phyloP scores from a whole-genome alignment of 768 basidiomycete species.

The Trametes cubensis region DNA sequence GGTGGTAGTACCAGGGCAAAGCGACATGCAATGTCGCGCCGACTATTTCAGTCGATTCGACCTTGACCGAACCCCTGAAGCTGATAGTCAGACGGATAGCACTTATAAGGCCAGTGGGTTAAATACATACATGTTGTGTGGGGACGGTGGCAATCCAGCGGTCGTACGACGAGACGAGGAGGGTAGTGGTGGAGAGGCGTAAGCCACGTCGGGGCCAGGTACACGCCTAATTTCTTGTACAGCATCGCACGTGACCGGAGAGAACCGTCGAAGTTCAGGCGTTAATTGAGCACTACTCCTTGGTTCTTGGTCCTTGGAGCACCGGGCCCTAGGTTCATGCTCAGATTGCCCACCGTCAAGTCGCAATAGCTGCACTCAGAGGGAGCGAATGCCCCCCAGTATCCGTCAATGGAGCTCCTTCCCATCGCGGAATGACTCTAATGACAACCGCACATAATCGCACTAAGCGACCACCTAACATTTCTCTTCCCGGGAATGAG shows the following conservation, averaged over 20 bases:
- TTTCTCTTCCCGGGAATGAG: not conserved
- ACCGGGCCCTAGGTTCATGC: too few relatives aligned
- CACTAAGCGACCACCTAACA: too few relatives aligned
- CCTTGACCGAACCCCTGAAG: constrained; percentile 37
- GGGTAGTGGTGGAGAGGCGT: constrained; percentile 13
- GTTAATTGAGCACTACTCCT: too few relatives aligned
- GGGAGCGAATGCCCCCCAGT: too few relatives aligned
- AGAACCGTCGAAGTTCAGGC: too few relatives aligned
- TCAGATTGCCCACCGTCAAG: too few relatives aligned
- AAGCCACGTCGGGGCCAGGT: constrained; percentile 21
- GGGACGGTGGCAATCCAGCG: constrained; percentile 1
- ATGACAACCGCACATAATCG: too few relatives aligned
- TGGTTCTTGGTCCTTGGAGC: too few relatives aligned
- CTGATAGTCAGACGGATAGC: too few relatives aligned
- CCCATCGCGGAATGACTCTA: too few relatives aligned
- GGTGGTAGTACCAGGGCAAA: constrained; percentile 46
- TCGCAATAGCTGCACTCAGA: too few relatives aligned
- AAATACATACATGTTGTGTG: constrained; percentile 9
- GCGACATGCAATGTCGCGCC: constrained; percentile 39
- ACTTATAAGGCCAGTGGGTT: not conserved
- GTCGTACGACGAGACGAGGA: constrained; percentile 5
- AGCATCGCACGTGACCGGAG: constrained; percentile 12
- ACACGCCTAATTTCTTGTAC: constrained; percentile 13
- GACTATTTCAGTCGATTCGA: constrained; percentile 40
- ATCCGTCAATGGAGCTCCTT: too few relatives aligned